phyloP scores from a whole-genome alignment of 2,329 filamentous ascomycete species.

The Coniella vitis region DNA sequence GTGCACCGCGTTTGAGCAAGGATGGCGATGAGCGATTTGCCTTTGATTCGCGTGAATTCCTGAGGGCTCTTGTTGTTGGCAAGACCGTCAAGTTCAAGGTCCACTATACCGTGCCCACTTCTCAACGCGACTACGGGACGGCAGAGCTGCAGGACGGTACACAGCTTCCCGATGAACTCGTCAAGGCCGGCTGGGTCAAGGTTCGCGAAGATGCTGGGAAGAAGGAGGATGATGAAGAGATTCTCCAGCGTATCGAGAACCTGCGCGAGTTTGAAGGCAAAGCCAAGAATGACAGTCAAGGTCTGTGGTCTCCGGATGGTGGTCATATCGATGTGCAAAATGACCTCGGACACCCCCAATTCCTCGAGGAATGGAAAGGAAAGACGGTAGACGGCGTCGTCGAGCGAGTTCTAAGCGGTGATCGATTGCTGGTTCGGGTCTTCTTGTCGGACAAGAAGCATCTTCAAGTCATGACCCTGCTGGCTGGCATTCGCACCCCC shows the following conservation, averaged over 20 bases:
- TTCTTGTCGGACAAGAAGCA: conserved; percentile 78
- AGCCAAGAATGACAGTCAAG: conserved; percentile 72
- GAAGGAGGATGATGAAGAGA: conserved; percentile 79
- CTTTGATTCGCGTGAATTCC: conserved; percentile 90
- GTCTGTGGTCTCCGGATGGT: conserved; percentile 65
- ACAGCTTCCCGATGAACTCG: conserved; percentile 70
- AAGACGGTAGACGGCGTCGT: conserved; percentile 79
- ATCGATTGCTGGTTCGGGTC: conserved; percentile 80
- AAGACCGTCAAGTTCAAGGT: conserved; percentile 81
- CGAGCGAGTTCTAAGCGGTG: conserved; percentile 85
- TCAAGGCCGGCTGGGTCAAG: conserved; percentile 88
- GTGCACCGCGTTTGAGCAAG: conserved; percentile 76
- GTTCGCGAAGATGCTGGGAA: conserved; percentile 89
- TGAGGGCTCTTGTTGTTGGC: conserved; percentile 77
- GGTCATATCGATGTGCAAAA: conserved; percentile 71
- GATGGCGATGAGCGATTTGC: conserved; percentile 90
- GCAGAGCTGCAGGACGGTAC: conserved; percentile 70
- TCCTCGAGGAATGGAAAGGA: conserved; percentile 79
- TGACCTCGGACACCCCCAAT: conserved; percentile 71
- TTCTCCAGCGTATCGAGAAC: conserved; percentile 64
- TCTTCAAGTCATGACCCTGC: conserved; percentile 76
- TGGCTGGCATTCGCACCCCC: conserved; percentile 84
- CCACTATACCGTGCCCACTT: conserved; percentile 80
- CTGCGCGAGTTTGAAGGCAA: conserved; percentile 70
- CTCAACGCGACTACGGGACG: conserved; percentile 80